Evolutionary conservation across 148 eudicot species (phyloP), one percentile per base, ranked within the genome.

Genomic region (Rhododendron vialii): DNA sequence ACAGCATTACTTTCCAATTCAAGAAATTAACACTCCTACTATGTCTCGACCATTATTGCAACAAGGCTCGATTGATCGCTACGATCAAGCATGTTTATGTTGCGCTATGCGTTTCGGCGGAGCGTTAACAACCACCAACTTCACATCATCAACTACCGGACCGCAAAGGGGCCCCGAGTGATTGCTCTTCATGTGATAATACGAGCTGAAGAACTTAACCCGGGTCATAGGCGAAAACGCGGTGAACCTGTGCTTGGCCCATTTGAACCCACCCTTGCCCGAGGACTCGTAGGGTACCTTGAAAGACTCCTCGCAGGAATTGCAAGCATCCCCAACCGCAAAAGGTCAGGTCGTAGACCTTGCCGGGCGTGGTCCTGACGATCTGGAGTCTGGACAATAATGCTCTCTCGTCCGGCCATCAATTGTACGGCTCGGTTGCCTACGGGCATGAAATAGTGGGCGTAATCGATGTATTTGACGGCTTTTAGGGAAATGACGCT

Each of bases 81-180:
- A 57, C 63, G 12, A 63, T 63, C 28, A 65, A 65, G 13, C 73
- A 71, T 71, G 76, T 26, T 67, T 85, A 41, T 53, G 85, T 53
- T 67, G 45, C 2, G n/a, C n/a, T n/a, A n/a, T n/a, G n/a, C n/a
- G n/a, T n/a, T n/a, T n/a, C n/a, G 11, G 8, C 69, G 33, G 73
- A 65, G 82, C 6, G 3, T 89, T 88, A 45, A 88, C 88, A 14
- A 83, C 28, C 13, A 91, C 36, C 89, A 91, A 61, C 59, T 82
- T 87, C 79, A 92, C 90, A 85, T 86, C 92, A 82, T 92, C 91
- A 15, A 92, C 18, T 28, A 92, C 90, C 7, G 93, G 93, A 50
- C 93, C 92, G 51, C 93, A 92, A 43, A 92, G 84, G 24, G 92
- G 84, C 35, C 92, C 90, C 22, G 88, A 86, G 17, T 86, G 24